Evolutionary conservation across 345 rosid genomes (phyloP).

Genomic region (Theobroma cacao): DNA sequence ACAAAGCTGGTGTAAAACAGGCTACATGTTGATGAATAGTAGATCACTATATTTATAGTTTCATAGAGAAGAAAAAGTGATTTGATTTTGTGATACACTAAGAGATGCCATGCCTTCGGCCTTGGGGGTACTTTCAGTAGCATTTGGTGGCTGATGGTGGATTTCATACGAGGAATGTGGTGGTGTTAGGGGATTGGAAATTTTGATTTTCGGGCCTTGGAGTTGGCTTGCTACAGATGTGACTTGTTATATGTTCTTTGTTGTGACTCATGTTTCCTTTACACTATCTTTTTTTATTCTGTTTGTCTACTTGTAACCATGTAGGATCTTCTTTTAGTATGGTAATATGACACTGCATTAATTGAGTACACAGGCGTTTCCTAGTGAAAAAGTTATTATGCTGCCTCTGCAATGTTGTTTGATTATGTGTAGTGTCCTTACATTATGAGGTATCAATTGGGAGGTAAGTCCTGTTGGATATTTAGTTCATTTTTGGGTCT

Average conservation of each 20-base stretch:
- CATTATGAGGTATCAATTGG: not conserved
- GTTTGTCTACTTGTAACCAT: not conserved
- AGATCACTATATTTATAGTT: not conserved
- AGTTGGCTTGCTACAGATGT: not conserved
- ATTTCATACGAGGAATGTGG: not conserved
- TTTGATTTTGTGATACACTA: not conserved
- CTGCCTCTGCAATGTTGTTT: not conserved
- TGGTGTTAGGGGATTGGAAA: not conserved
- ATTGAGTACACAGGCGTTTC: not conserved
- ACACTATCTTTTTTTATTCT: not conserved
- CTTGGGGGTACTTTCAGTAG: not conserved
- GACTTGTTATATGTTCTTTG: not conserved
- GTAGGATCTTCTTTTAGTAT: not conserved
- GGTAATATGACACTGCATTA: not conserved
- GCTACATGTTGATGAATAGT: not conserved
- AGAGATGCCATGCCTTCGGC: not conserved
- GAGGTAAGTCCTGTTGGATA: not conserved
- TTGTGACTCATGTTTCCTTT: not conserved
- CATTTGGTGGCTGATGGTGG: not conserved
- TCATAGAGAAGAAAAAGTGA: not conserved
- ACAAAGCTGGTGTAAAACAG: not conserved
- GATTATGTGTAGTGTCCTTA: not conserved
- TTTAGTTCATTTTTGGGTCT: not conserved
- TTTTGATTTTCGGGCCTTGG: not conserved
- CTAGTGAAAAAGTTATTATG: not conserved